A percentile compares a stretch with the other conserved stretches of the same genome.
These are phyloP conservation scores for Tephrocybe sp. DNA, from an alignment of 768 basidiomycete species.

Conservation along the genomic window DNA sequence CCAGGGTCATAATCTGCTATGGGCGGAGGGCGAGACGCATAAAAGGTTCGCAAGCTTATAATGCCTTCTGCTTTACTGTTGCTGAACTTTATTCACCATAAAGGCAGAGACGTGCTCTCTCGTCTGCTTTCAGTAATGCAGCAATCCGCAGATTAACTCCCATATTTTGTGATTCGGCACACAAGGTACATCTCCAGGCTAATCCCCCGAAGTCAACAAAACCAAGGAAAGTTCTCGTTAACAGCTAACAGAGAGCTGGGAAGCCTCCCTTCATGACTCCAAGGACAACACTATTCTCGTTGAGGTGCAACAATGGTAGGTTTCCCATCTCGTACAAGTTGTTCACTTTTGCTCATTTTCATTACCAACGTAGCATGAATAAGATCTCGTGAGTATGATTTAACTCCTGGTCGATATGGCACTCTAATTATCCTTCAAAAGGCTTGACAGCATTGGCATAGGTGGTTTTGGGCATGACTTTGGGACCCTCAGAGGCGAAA, in stretches of 20 bases:
- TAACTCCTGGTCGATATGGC: too few relatives aligned
- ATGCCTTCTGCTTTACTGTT: not conserved
- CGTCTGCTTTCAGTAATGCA: conserved; percentile 39
- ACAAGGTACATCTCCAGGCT: not conserved
- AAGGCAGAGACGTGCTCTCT: conserved; percentile 38
- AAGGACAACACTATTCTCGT: conserved; percentile 26
- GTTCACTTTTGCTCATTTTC: not conserved
- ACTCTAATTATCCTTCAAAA: too few relatives aligned
- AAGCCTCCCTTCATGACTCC: conserved; percentile 20
- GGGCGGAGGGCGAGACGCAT: conserved; percentile 42
- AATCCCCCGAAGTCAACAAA: not conserved
- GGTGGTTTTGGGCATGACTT: conserved; percentile 53
- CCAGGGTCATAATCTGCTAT: conserved; percentile 36
- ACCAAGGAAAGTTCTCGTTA: not conserved
- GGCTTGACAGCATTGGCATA: conserved; percentile 49
- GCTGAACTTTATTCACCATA: not conserved
- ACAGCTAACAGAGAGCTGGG: conserved; percentile 27
- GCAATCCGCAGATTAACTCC: conserved; percentile 34
- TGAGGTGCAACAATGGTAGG: conserved; percentile 43
- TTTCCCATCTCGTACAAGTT: not conserved
- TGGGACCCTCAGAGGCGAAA: conserved; percentile 38
- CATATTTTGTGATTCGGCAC: conserved; percentile 27
- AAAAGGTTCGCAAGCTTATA: conserved; percentile 27
- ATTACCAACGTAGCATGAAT: conserved; percentile 32
- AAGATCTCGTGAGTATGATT: conserved; percentile 38